Percentiles rank a stretch among this genome's conserved stretches.
Evolutionary conservation across 768 basidiomycete genomes (phyloP).

Genomic region (Amanita muscaria): DNA sequence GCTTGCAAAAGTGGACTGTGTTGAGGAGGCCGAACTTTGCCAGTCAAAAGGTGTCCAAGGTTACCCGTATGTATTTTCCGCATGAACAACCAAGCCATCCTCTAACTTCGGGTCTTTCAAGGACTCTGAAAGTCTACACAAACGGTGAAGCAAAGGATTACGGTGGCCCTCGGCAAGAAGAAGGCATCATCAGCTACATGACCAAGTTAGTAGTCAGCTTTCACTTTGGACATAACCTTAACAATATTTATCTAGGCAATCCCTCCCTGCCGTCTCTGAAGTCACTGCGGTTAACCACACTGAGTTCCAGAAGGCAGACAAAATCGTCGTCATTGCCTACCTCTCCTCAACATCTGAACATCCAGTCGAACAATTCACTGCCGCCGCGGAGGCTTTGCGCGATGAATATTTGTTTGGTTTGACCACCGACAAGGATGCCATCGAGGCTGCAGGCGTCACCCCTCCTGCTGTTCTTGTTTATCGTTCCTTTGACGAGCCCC

Average conservation of each 20-base stretch:
- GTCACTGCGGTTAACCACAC: constrained; percentile 70
- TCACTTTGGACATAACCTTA: constrained; percentile 4
- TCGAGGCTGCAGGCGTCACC: constrained; percentile 62
- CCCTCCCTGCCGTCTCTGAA: constrained; percentile 84
- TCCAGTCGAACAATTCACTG: constrained; percentile 66
- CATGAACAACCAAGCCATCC: neutral
- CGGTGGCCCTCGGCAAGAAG: constrained; percentile 82
- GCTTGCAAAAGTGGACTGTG: constrained; percentile 95
- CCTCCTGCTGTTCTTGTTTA: constrained; percentile 87
- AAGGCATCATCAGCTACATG: constrained; percentile 97
- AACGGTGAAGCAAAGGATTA: constrained; percentile 78
- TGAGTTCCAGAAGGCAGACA: constrained; percentile 85
- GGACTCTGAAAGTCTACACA: constrained; percentile 88
- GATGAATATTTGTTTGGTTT: constrained; percentile 93
- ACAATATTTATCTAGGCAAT: constrained; percentile 48
- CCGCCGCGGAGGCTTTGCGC: constrained; percentile 77
- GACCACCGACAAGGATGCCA: constrained; percentile 60
- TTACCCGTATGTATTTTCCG: constrained; percentile 66
- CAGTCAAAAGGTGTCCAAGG: constrained; percentile 81
- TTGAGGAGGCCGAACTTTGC: constrained; percentile 88
- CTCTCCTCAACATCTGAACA: constrained; percentile 62
- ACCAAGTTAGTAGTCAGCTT: constrained; percentile 55
- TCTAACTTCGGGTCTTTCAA: neutral
- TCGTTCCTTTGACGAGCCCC: constrained; percentile 85
- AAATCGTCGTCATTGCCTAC: constrained; percentile 85